Evolutionary conservation across 2,329 filamentous ascomycete genomes (phyloP).

Genomic region (Microdochium nivale): DNA sequence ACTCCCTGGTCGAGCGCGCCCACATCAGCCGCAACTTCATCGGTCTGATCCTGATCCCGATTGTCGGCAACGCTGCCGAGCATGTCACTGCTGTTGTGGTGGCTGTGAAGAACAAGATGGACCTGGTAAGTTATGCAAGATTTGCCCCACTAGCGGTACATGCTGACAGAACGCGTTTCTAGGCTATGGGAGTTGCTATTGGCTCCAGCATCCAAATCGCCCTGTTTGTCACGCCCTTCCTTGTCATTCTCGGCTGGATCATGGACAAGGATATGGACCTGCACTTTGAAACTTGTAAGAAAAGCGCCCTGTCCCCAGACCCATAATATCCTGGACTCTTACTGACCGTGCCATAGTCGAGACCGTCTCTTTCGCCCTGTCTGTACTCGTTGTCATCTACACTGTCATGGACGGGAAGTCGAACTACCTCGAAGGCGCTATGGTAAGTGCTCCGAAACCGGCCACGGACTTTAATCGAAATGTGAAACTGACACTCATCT

Average conservation of each 20-base stretch:
- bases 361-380: slow-evolving; percentile 69
- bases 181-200: slow-evolving; percentile 71
- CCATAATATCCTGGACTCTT: slow-evolving; percentile 1
- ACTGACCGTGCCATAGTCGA: slow-evolving; percentile 40
- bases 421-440: slow-evolving; percentile 76
- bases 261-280: slow-evolving; percentile 66
- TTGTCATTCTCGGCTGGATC: slow-evolving; percentile 74
- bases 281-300: slow-evolving; percentile 62
- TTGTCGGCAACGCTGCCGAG: slow-evolving; percentile 73
- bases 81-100: slow-evolving; percentile 77
- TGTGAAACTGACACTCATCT: slow-evolving; percentile 7
- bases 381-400: slow-evolving; percentile 66
- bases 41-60: slow-evolving; percentile 69
- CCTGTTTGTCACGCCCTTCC: slow-evolving; percentile 69
- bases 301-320: slow-evolving; percentile 3
- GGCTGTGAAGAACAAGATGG: slow-evolving; percentile 69
- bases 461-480: background rate
- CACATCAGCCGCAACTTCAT: slow-evolving; percentile 76
- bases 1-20: slow-evolving; percentile 58
- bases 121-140: slow-evolving; percentile 28
- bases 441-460: slow-evolving; percentile 35
- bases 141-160: background rate
- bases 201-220: slow-evolving; percentile 79
- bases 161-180: slow-evolving; percentile 15
- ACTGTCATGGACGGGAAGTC: slow-evolving; percentile 74